Evolutionary conservation across 2,329 filamentous ascomycete genomes (phyloP).

Genomic region (Gnomoniopsis smithogilvyi): DNA sequence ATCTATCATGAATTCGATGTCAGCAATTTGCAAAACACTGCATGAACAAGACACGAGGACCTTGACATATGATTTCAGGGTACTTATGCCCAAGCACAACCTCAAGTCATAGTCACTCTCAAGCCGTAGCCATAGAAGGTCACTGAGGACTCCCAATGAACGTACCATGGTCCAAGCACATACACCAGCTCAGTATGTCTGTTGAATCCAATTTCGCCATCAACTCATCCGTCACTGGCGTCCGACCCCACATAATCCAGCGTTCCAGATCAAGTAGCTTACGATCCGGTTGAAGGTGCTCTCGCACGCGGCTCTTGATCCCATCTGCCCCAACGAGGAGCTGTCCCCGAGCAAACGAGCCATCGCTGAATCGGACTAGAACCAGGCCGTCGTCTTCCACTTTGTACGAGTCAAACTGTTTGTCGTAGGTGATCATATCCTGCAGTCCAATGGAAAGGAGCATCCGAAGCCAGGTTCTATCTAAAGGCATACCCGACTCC

Average conservation of each 20-base stretch:
- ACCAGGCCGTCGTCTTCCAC: constrained; percentile 18
- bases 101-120: too few relatives aligned
- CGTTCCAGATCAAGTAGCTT: constrained; percentile 28
- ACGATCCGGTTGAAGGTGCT: constrained; percentile 27
- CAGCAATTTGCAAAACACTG: too few relatives aligned
- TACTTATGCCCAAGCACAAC: too few relatives aligned
- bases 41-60: too few relatives aligned
- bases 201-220: constrained; percentile 14
- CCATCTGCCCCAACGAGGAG: constrained; percentile 30
- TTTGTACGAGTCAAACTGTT: constrained; percentile 26
- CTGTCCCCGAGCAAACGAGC: constrained; percentile 23
- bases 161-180: constrained; percentile 24
- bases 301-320: constrained; percentile 27
- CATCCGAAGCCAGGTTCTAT: constrained; percentile 29
- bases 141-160: too few relatives aligned
- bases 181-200: constrained; percentile 28
- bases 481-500: constrained; percentile 22
- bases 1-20: too few relatives aligned
- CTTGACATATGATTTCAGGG: too few relatives aligned
- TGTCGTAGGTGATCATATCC: constrained; percentile 28
- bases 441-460: constrained; percentile 24
- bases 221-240: constrained; percentile 24
- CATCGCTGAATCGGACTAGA: constrained; percentile 25
- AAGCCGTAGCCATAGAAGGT: too few relatives aligned
- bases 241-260: constrained; percentile 30